Base-by-base conservation (phyloP, 371 early-diverging fungal species). In the Mortierella sp. region DNA sequence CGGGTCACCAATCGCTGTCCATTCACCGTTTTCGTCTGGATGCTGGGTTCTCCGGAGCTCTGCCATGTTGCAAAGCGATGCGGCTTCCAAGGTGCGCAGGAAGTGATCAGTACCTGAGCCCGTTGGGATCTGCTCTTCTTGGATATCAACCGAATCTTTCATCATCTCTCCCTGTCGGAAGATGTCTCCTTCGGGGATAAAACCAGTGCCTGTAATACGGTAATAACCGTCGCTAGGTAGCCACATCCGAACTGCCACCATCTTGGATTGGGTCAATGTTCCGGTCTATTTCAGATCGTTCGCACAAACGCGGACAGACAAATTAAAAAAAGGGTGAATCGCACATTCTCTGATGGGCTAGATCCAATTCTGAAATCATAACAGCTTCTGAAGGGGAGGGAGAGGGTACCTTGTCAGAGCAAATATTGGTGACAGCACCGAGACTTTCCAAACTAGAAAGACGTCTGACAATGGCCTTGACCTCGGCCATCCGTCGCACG, bases 401-500 rank as follows among this genome's bases (percentile, higher is more conserved):
- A 15, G 12, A 21, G 12, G 14, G 57, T 55, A 18, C 52, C 84
- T 97, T 97, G 73, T 95, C 96, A 1, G 95, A 94, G 80, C 96
- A 95, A 56, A 97, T 91, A 66, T 92, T 91, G 30, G 95, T 94
- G 4, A 97, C 94, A 0, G 93, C 89, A 19, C 97, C 97, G 4
- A 97, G 81, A 4, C 92, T 90, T 84, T 97, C 97, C 1, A 98
- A 88, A 0, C 95, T 91, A 7, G 90, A 91, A 14, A 97, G 83
- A 70, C 95, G 93, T 56, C 95, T 88, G 1, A 97, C 95, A 16
- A 97, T 87, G 7, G 94, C 96, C 58, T 94, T 88, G 43, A 87
- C 85, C 58, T 88, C 87, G 28, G 96, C 95, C 95, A 98, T 93
- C 21, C 92, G 75, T 23, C 87, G 82, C 9, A 97, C 97, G 80